Evolutionary conservation across 345 rosid genomes (phyloP).

Genomic region (Euphorbia lathyris): DNA sequence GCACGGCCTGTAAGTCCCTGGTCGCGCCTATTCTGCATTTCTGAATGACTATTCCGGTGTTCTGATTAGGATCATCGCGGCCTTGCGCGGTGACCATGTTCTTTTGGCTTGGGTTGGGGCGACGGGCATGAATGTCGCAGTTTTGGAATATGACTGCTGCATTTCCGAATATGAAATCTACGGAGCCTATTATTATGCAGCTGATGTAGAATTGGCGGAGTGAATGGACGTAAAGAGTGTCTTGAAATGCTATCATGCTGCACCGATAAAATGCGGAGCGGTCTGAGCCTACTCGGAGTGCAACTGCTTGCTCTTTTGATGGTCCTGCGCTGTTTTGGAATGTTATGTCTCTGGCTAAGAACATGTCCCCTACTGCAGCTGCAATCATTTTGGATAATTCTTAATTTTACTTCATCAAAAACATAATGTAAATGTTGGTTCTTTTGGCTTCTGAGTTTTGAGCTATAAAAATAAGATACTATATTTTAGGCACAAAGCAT

Average conservation of each 20-base stretch:
- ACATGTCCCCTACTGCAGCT: slow-evolving; percentile 71
- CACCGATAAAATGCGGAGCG: slow-evolving; percentile 57
- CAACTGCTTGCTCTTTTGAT: slow-evolving; percentile 78
- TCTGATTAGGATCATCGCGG: slow-evolving; percentile 60
- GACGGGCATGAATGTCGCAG: slow-evolving; percentile 70
- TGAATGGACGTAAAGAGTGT: slow-evolving; percentile 71
- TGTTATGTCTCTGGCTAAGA: slow-evolving; percentile 65
- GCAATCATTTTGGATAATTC: slow-evolving; percentile 1
- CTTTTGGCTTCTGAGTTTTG: no score
- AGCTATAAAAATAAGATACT: no score
- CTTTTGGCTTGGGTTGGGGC: slow-evolving; percentile 52
- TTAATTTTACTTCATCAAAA: no score
- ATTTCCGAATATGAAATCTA: slow-evolving; percentile 78
- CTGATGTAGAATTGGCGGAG: slow-evolving; percentile 59
- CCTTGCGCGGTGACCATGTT: slow-evolving; percentile 87
- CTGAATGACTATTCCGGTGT: slow-evolving; percentile 70
- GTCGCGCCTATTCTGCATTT: slow-evolving; percentile 68
- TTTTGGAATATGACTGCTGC: slow-evolving; percentile 58
- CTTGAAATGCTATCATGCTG: slow-evolving; percentile 66
- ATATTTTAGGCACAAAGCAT: no score
- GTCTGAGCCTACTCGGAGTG: slow-evolving; percentile 65
- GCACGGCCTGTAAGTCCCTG: slow-evolving; percentile 38
- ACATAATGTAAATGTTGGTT: no score
- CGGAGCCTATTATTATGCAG: slow-evolving; percentile 58
- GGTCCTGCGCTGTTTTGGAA: slow-evolving; percentile 79